phyloP scores from a whole-genome alignment of 306 rosid species.

The Corylus heterophylla region DNA sequence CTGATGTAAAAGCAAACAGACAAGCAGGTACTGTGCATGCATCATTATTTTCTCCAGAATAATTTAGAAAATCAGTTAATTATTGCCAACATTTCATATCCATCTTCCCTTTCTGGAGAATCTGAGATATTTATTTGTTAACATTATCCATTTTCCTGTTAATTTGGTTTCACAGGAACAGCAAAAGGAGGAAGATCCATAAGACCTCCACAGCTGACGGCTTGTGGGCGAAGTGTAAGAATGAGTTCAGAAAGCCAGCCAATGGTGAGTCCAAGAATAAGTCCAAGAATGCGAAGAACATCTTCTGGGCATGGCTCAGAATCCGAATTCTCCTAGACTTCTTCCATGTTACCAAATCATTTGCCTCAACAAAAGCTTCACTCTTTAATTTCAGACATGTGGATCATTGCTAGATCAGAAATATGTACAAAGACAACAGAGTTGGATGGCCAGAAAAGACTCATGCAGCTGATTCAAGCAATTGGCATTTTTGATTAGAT shows the following conservation, averaged over 20 bases:
- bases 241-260: conserved; percentile 44
- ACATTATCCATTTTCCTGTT: too few relatives aligned
- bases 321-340: conserved; percentile 68
- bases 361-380: conserved; percentile 7
- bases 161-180: conserved; percentile 50
- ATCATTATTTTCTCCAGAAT: conserved; percentile 5
- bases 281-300: conserved; percentile 64
- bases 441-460: conserved; percentile 28
- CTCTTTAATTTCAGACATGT: conserved; percentile 17
- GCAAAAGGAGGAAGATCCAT: conserved; percentile 52
- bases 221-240: conserved; percentile 41
- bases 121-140: too few relatives aligned
- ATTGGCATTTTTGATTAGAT: background rate
- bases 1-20: conserved; percentile 46
- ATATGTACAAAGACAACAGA: conserved; percentile 21
- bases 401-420: conserved; percentile 25
- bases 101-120: too few relatives aligned
- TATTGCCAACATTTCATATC: background rate
- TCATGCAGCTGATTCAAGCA: conserved; percentile 17
- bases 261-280: conserved; percentile 13
- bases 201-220: conserved; percentile 70
- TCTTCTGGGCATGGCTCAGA: conserved; percentile 82
- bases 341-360: conserved; percentile 23
- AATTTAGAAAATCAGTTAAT: conserved; percentile 3
- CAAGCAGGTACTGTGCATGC: conserved; percentile 47